Evolutionary conservation across 2,329 filamentous ascomycete genomes (phyloP).

Genomic region (Microascus cirrosus): DNA sequence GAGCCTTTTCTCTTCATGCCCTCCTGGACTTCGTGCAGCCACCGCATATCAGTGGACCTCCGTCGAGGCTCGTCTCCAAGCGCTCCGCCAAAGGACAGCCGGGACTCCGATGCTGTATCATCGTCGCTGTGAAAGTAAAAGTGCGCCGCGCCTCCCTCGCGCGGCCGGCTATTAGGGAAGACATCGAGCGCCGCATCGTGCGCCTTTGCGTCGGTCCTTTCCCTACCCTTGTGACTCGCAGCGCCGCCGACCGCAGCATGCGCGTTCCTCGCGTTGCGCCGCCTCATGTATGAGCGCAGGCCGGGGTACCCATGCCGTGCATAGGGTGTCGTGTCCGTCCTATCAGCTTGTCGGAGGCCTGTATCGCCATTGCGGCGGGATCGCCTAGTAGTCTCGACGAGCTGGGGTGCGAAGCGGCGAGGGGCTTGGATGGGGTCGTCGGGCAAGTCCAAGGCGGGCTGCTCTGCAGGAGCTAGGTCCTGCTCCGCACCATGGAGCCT

Average conservation of each 20-base stretch:
- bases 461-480: constrained; percentile 41
- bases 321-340: constrained; percentile 60
- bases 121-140: constrained; percentile 56
- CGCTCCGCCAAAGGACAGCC: constrained; percentile 8
- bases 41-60: constrained; percentile 54
- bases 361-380: constrained; percentile 56
- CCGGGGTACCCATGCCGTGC: constrained; percentile 26
- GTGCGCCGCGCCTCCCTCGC: constrained; percentile 60
- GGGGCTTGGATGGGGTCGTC: constrained; percentile 8
- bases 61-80: constrained; percentile 37
- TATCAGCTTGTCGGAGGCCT: constrained; percentile 51
- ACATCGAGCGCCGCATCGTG: constrained; percentile 72
- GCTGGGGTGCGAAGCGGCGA: constrained; percentile 60
- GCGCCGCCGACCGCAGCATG: neutral
- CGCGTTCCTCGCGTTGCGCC: neutral
- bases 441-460: constrained; percentile 38
- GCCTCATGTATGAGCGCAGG: neutral
- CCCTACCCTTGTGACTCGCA: neutral
- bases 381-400: constrained; percentile 70
- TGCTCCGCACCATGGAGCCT: neutral
- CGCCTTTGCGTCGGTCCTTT: constrained; percentile 51
- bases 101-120: constrained; percentile 32
- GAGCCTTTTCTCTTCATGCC: constrained; percentile 56
- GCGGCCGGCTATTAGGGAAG: constrained; percentile 61
- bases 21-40: constrained; percentile 74